Evolutionary conservation across 345 rosid species (phyloP).

Genomic region (Eucalyptus fibrosa): DNA sequence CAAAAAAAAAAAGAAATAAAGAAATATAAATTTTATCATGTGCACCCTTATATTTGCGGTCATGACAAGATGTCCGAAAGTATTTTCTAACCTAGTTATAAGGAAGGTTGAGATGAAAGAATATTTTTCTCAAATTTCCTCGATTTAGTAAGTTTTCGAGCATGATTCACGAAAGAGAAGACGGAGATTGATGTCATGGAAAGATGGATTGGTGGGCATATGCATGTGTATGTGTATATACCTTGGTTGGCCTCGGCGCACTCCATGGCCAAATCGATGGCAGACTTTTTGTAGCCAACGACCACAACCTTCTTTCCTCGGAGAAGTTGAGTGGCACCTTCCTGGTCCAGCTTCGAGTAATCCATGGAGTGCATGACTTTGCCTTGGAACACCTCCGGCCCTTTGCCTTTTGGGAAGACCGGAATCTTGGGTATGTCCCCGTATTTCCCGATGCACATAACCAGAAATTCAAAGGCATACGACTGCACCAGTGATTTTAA

Average conservation of each 20-base stretch:
- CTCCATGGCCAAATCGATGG: slow-evolving; percentile 84
- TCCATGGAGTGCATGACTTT: slow-evolving; percentile 63
- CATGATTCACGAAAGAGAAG: background rate
- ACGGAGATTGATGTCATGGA: background rate
- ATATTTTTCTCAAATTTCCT: background rate
- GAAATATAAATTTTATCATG: too few species aligned
- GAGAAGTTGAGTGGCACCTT: slow-evolving; percentile 41
- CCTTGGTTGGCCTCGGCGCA: slow-evolving; percentile 87
- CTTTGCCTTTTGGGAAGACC: slow-evolving; percentile 34
- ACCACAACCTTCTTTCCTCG: slow-evolving; percentile 55
- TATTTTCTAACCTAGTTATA: background rate
- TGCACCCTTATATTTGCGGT: fast-evolving
- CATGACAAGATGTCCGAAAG: background rate
- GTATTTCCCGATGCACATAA: slow-evolving; percentile 66
- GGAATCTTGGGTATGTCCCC: slow-evolving; percentile 70
- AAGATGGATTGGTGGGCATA: background rate
- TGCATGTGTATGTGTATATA: background rate
- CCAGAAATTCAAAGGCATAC: slow-evolving; percentile 67
- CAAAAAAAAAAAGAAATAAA: too few species aligned
- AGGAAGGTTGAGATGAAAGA: background rate
- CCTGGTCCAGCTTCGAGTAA: slow-evolving; percentile 74
- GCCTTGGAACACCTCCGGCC: slow-evolving; percentile 59
- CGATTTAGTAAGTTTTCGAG: background rate
- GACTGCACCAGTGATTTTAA: slow-evolving; percentile 20
- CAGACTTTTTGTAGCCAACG: slow-evolving; percentile 83